phyloP scores from a whole-genome alignment of 192 early-diverging fungal genomes.

The Backusella morwellensis region DNA sequence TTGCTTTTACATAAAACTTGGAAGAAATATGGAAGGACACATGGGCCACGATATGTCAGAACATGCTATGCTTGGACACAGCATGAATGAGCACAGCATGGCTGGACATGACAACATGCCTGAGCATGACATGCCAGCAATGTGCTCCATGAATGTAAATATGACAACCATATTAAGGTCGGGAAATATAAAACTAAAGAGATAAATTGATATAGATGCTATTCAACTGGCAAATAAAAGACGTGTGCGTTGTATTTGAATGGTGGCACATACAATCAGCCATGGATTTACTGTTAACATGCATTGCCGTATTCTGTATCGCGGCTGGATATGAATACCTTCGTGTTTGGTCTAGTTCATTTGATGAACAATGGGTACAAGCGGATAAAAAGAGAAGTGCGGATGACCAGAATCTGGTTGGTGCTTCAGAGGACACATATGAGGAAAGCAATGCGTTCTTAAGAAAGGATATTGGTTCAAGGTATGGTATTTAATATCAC shows the following conservation, averaged over 20 bases:
- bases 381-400: constrained; percentile 7
- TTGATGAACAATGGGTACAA: constrained; percentile 37
- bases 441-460: background rate
- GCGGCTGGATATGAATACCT: constrained; percentile 50
- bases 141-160: constrained; percentile 55
- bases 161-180: background rate
- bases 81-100: background rate
- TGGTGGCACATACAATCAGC: constrained; percentile 66
- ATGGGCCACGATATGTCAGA: background rate
- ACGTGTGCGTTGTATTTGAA: constrained; percentile 70
- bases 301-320: constrained; percentile 47
- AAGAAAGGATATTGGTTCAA: background rate
- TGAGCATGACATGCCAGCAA: constrained; percentile 27
- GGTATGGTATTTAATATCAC: background rate
- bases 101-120: constrained; percentile 4
- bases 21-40: constrained; percentile 14
- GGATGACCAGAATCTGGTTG: constrained; percentile 3
- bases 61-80: constrained; percentile 4
- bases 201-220: constrained; percentile 52
- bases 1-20: background rate
- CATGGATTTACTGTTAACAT: constrained; percentile 55
- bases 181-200: background rate
- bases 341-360: constrained; percentile 30
- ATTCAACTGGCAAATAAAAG: constrained; percentile 70
- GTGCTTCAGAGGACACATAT: background rate